A percentile compares a stretch with the other conserved stretches of the same genome.
These are phyloP conservation scores for Cryphonectria japonica DNA, from an alignment of 2,329 filamentous ascomycete genomes.

Conservation along the genomic window DNA sequence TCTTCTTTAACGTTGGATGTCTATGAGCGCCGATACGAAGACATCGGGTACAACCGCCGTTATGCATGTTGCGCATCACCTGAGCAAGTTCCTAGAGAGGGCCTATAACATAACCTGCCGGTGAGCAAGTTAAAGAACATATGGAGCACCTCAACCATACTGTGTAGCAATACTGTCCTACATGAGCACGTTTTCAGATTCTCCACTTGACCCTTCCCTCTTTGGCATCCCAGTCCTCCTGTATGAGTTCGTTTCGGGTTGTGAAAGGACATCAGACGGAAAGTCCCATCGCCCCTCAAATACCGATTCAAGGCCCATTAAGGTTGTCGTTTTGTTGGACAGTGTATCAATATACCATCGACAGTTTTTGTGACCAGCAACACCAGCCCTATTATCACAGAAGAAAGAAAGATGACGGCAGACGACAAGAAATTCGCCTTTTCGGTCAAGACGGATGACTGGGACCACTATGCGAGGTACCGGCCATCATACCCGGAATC, in stretches of 20 bases:
- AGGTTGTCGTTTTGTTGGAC: not conserved
- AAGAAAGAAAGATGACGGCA: constrained; percentile 5
- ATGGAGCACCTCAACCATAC: not conserved
- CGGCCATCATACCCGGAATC: constrained; percentile 24
- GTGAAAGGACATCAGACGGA: not conserved
- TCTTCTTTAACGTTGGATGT: not conserved
- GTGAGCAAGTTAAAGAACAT: constrained; percentile 5
- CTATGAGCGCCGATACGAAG: not conserved
- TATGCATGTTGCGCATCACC: not conserved
- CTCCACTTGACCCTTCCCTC: not conserved
- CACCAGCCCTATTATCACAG: not conserved
- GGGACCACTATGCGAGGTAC: constrained; percentile 26
- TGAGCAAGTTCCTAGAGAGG: not conserved
- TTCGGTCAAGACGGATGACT: constrained; percentile 20
- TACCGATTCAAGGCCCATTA: not conserved
- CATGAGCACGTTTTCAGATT: not conserved
- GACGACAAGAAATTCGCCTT: constrained; percentile 15
- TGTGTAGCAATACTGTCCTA: constrained; percentile 9
- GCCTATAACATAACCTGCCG: not conserved
- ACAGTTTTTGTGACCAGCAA: not conserved
- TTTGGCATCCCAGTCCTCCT: not conserved
- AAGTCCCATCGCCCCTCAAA: not conserved
- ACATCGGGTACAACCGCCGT: not conserved
- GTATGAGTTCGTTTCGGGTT: not conserved
- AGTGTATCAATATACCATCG: not conserved